Conservation (phyloP, 2,329 filamentous ascomycete genomes). For the Trichocomaceae sp. region DNA sequence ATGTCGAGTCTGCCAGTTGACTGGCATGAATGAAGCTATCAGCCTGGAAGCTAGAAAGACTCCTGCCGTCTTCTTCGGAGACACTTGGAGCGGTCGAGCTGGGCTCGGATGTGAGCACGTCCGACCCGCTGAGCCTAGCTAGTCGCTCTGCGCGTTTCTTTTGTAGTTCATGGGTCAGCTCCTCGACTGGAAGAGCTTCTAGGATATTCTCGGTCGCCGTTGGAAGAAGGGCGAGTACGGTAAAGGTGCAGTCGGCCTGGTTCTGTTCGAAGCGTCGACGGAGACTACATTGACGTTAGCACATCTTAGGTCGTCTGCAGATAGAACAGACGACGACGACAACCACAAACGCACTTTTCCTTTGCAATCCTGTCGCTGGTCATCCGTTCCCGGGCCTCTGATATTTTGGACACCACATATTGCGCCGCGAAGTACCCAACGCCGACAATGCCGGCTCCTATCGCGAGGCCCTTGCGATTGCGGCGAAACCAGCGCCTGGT, state of each 20-base stretch:
- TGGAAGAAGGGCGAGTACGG: constrained; percentile 88
- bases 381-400: constrained; percentile 92
- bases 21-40: constrained; percentile 79
- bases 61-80: constrained; percentile 76
- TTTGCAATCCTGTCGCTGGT: constrained; percentile 90
- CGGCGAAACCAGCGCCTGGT: constrained; percentile 86
- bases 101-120: constrained; percentile 51
- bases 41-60: constrained; percentile 67
- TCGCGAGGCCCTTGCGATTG: constrained; percentile 81
- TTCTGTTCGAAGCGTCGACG: constrained; percentile 97
- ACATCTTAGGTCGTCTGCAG: background rate
- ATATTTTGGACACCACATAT: constrained; percentile 86
- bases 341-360: constrained; percentile 66
- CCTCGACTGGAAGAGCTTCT: constrained; percentile 80
- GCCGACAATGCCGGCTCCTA: constrained; percentile 80
- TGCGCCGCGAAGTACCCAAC: constrained; percentile 87
- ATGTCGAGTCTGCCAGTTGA: constrained; percentile 58
- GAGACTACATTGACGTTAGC: constrained; percentile 51
- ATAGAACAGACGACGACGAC: background rate
- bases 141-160: constrained; percentile 76
- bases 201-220: constrained; percentile 86
- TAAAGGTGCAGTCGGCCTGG: constrained; percentile 97
- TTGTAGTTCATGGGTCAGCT: constrained; percentile 88
- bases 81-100: constrained; percentile 59
- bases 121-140: constrained; percentile 51